phyloP scores from a whole-genome alignment of 2,329 filamentous ascomycete species.

The Phyllachora maydis region DNA sequence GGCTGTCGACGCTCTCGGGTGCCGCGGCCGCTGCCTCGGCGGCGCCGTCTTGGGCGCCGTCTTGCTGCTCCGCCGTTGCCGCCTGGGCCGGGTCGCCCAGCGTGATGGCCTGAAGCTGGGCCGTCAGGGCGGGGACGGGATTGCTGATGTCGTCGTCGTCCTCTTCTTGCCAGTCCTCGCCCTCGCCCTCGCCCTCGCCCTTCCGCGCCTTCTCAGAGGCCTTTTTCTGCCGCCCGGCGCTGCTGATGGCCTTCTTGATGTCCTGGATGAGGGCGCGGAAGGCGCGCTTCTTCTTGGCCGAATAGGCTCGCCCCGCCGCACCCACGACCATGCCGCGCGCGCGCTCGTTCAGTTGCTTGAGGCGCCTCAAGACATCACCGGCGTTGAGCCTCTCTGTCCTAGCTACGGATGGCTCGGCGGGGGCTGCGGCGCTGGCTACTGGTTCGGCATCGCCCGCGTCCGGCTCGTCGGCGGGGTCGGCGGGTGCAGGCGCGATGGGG shows the following conservation, averaged over 20 bases:
- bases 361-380: too few relatives aligned
- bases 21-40: conserved; percentile 19
- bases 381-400: conserved; percentile 3
- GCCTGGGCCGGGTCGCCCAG: neutral
- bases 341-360: too few relatives aligned
- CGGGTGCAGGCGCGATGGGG: neutral
- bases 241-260: conserved; percentile 40
- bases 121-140: too few relatives aligned
- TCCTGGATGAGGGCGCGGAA: conserved; percentile 50
- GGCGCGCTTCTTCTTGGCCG: conserved; percentile 41
- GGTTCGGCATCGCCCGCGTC: conserved; percentile 6
- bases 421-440: conserved; percentile 3
- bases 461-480: conserved; percentile 4
- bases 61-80: neutral
- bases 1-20: conserved; percentile 29
- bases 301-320: conserved; percentile 12
- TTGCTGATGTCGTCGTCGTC: conserved; percentile 3
- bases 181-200: too few relatives aligned
- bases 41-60: conserved; percentile 1
- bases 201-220: conserved; percentile 2
- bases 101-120: too few relatives aligned
- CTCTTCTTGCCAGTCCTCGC: conserved; percentile 14
- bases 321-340: conserved; percentile 6
- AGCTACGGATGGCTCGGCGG: conserved; percentile 5
- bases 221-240: too few relatives aligned